Evolutionary conservation across 2,329 filamentous ascomycete genomes (phyloP).

Genomic region (Trichoderma aggressivum): DNA sequence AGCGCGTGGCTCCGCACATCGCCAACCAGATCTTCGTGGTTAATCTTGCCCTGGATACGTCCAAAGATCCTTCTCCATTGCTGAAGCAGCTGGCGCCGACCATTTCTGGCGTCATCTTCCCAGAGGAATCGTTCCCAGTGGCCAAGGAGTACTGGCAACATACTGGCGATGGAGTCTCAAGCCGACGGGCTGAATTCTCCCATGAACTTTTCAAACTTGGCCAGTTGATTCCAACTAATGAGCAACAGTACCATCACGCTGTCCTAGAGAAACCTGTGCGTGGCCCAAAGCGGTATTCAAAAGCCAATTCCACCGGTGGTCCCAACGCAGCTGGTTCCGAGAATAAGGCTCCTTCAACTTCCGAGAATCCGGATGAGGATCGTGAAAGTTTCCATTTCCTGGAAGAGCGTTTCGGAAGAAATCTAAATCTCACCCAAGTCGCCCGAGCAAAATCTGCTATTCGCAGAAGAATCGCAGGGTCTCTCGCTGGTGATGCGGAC

Average conservation of each 20-base stretch:
- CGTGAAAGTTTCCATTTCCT: conserved; percentile 77
- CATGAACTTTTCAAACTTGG: conserved; percentile 69
- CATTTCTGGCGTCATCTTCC: conserved; percentile 70
- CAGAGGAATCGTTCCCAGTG: conserved; percentile 60
- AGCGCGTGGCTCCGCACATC: conserved; percentile 53
- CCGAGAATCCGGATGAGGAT: conserved; percentile 34
- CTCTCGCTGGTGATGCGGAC: conserved; percentile 70
- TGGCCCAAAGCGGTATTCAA: conserved; percentile 79
- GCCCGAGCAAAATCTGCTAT: conserved; percentile 83
- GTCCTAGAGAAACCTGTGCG: conserved; percentile 48
- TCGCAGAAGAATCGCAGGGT: conserved; percentile 81
- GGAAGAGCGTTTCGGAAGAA: conserved; percentile 91
- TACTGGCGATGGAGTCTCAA: conserved; percentile 87
- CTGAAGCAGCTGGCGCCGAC: conserved; percentile 56
- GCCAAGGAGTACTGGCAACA: conserved; percentile 99
- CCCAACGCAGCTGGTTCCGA: not conserved
- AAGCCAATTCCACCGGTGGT: conserved; percentile 39
- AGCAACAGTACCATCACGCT: conserved; percentile 27
- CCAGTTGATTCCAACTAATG: conserved; percentile 43
- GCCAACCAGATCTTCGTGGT: conserved; percentile 51
- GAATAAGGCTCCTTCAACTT: conserved; percentile 21
- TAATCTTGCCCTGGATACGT: conserved; percentile 60
- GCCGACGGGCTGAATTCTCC: conserved; percentile 87
- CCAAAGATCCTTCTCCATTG: conserved; percentile 48
- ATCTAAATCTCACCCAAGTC: conserved; percentile 76